Percentiles rank a stretch among this genome's conserved stretches.
phyloP scores from a whole-genome alignment of 2,329 filamentous ascomycete genomes.

The Epichloe gansuensis region DNA sequence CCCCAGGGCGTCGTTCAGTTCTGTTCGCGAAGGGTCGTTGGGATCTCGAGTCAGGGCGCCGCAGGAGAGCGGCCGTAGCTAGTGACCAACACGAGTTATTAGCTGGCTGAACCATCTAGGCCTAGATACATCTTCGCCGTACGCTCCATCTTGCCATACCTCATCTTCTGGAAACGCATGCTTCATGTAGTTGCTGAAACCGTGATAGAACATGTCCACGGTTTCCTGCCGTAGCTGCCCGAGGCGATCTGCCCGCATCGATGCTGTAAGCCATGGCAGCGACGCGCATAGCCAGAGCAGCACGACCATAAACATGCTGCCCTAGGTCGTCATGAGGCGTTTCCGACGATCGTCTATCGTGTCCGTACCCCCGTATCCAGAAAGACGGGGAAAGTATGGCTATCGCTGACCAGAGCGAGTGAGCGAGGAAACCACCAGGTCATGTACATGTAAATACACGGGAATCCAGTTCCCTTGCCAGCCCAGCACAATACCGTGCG shows the following conservation, averaged over 20 bases:
- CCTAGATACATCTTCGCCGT: background rate
- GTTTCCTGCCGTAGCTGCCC: slow-evolving; percentile 46
- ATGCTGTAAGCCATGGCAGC: slow-evolving; percentile 30
- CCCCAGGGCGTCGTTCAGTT: slow-evolving; percentile 87
- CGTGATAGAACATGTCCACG: slow-evolving; percentile 87
- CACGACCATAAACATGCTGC: slow-evolving; percentile 18
- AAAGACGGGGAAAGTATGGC: background rate
- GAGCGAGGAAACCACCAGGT: background rate
- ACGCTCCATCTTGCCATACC: slow-evolving; percentile 25
- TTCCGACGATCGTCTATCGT: background rate
- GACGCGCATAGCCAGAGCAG: slow-evolving; percentile 17
- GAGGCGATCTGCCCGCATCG: slow-evolving; percentile 45
- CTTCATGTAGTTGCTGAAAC: slow-evolving; percentile 87
- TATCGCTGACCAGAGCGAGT: slow-evolving; percentile 1
- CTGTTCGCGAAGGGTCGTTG: slow-evolving; percentile 66
- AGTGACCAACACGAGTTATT: slow-evolving; percentile 1
- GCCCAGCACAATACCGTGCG: background rate
- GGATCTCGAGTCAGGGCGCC: slow-evolving; percentile 72
- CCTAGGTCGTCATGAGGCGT: slow-evolving; percentile 3
- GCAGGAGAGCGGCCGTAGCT: slow-evolving; percentile 80
- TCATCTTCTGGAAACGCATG: slow-evolving; percentile 95
- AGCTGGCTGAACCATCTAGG: background rate
- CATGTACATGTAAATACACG: background rate
- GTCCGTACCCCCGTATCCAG: background rate
- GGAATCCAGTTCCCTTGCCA: background rate